Conservation (phyloP, 371 early-diverging fungal genomes). For the Mortierella sp. region DNA sequence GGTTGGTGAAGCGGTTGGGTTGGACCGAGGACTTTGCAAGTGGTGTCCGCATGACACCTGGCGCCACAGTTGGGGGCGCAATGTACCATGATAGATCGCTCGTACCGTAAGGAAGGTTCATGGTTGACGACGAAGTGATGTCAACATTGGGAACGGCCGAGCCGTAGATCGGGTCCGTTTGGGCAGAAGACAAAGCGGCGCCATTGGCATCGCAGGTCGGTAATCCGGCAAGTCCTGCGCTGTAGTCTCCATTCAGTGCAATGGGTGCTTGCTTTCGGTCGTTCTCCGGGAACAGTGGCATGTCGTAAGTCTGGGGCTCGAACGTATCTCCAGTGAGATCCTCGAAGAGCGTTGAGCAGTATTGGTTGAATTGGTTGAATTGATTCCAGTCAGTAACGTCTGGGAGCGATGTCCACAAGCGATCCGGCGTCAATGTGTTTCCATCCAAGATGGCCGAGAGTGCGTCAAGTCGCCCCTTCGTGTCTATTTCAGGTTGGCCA, state of each 20-base stretch:
- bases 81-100: slow-evolving; percentile 12
- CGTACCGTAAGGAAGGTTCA: slow-evolving; percentile 5
- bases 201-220: neutral
- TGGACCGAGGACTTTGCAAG: slow-evolving; percentile 20
- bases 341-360: slow-evolving; percentile 43
- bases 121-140: neutral
- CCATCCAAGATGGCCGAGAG: slow-evolving; percentile 53
- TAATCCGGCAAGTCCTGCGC: neutral
- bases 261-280: slow-evolving; percentile 35
- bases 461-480: slow-evolving; percentile 64
- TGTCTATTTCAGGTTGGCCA: slow-evolving; percentile 49
- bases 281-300: slow-evolving; percentile 39
- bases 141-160: slow-evolving; percentile 17
- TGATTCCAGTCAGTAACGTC: slow-evolving; percentile 64
- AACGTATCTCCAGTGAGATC: slow-evolving; percentile 49
- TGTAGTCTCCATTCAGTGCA: slow-evolving; percentile 19
- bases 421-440: slow-evolving; percentile 57
- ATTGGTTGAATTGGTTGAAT: slow-evolving; percentile 58
- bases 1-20: slow-evolving; percentile 33
- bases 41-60: slow-evolving; percentile 16
- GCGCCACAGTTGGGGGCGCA: neutral
- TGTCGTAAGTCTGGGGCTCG: slow-evolving; percentile 29
- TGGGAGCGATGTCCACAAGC: slow-evolving; percentile 59
- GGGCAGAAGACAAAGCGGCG: neutral
- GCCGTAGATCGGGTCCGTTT: slow-evolving; percentile 23